A percentile compares a stretch with the other conserved stretches of the same genome.
Conservation (phyloP, 176 grass and related monocot species). For the Ampelocalamus luodianensis region DNA sequence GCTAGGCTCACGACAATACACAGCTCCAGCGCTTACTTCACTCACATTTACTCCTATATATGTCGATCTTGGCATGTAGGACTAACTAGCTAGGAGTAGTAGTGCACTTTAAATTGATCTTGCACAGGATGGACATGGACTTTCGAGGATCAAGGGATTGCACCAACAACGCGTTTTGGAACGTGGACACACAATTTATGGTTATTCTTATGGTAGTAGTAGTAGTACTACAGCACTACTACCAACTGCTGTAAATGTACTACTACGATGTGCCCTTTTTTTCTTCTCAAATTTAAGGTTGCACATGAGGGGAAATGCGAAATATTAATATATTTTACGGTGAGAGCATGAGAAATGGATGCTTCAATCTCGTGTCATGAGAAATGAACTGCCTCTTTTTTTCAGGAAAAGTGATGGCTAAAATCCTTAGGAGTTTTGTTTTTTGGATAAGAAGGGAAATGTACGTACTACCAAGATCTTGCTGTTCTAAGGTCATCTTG, state of each 20-base stretch:
- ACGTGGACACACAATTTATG: background rate
- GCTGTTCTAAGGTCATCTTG: background rate
- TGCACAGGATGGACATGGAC: background rate
- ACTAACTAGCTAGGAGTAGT: no score
- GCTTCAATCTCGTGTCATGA: background rate
- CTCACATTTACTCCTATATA: conserved; percentile 34
- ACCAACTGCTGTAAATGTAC: background rate
- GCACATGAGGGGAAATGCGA: background rate
- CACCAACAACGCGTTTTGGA: background rate
- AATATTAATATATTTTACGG: no score
- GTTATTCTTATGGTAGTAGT: background rate
- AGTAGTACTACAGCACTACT: background rate
- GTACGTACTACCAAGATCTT: background rate
- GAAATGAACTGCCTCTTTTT: background rate
- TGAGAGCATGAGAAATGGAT: background rate
- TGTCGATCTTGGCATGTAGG: background rate
- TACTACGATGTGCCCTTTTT: background rate
- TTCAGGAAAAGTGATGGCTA: background rate
- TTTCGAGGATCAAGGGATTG: background rate
- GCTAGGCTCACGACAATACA: background rate
- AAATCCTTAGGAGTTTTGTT: background rate
- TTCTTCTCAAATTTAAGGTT: background rate
- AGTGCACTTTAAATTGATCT: background rate
- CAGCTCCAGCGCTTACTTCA: background rate
- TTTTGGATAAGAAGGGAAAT: background rate